These are phyloP conservation scores for Dothistroma septosporum DNA, from an alignment of 2,329 filamentous ascomycete species.

Conservation along the genomic window DNA sequence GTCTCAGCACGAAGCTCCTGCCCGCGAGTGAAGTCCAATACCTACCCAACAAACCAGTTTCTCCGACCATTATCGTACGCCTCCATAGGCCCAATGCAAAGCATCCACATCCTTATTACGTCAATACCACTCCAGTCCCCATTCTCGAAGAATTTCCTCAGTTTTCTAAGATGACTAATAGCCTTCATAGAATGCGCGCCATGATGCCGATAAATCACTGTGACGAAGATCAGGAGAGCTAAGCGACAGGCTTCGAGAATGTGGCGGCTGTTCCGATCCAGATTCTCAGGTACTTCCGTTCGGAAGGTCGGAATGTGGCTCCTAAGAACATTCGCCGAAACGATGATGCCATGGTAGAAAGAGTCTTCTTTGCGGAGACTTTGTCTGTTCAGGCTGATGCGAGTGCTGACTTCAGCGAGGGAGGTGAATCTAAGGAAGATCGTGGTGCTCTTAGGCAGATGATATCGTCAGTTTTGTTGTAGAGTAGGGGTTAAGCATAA, in stretches of 20 bases:
- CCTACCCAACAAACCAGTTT: background rate
- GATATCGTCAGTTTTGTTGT: background rate
- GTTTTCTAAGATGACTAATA: background rate
- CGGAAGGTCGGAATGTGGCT: background rate
- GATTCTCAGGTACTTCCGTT: background rate
- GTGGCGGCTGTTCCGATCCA: background rate
- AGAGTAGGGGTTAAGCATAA: background rate
- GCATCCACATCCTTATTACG: background rate
- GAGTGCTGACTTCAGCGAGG: background rate
- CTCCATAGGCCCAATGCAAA: background rate
- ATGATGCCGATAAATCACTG: background rate
- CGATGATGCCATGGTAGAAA: background rate
- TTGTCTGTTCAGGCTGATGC: background rate
- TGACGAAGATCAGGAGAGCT: background rate
- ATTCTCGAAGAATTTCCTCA: background rate
- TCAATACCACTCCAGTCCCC: background rate
- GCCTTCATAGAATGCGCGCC: slow-evolving; percentile 1
- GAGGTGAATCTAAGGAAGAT: background rate
- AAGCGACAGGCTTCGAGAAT: background rate
- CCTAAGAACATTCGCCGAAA: background rate
- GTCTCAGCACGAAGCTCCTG: too few relatives aligned
- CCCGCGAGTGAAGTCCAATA: too few relatives aligned
- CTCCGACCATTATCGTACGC: background rate
- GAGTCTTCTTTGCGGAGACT: background rate
- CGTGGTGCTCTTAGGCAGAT: background rate